These are phyloP conservation scores for Naematelia encephala DNA, from an alignment of 768 basidiomycete species.

Conservation along the genomic window DNA sequence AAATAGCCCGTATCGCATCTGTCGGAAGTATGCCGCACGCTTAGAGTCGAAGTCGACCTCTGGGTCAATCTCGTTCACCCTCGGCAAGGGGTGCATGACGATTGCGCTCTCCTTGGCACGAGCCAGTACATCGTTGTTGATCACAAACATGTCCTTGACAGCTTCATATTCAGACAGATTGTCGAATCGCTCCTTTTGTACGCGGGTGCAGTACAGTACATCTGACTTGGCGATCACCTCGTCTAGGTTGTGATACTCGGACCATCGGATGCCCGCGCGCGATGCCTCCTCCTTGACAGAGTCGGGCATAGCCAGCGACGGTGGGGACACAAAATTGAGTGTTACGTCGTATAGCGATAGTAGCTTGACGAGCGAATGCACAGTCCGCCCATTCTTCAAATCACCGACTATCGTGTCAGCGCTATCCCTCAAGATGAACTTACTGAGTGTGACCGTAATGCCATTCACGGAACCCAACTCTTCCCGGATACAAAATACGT, in stretches of 20 bases:
- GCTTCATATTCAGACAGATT: conserved; percentile 77
- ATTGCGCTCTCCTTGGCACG: conserved; percentile 96
- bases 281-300: conserved; percentile 76
- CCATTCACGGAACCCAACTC: conserved; percentile 98
- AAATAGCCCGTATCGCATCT: conserved; percentile 97
- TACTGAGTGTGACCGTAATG: conserved; percentile 64
- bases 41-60: conserved; percentile 96
- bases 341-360: conserved; percentile 83
- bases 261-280: conserved; percentile 74
- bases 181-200: conserved; percentile 91
- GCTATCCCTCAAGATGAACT: conserved; percentile 18
- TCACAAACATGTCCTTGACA: conserved; percentile 86
- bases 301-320: conserved; percentile 81
- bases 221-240: conserved; percentile 89
- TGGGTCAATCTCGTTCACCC: conserved; percentile 96
- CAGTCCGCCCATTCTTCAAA: conserved; percentile 95
- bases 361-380: conserved; percentile 89
- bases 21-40: conserved; percentile 94
- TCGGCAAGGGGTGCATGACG: conserved; percentile 97
- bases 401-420: conserved; percentile 64
- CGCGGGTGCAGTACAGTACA: conserved; percentile 91
- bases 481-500: conserved; percentile 84
- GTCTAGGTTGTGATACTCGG: conserved; percentile 80
- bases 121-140: conserved; percentile 89
- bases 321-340: conserved; percentile 91